Evolutionary conservation across 768 basidiomycete genomes (phyloP).

Genomic region (Naganishia vishniacii): DNA sequence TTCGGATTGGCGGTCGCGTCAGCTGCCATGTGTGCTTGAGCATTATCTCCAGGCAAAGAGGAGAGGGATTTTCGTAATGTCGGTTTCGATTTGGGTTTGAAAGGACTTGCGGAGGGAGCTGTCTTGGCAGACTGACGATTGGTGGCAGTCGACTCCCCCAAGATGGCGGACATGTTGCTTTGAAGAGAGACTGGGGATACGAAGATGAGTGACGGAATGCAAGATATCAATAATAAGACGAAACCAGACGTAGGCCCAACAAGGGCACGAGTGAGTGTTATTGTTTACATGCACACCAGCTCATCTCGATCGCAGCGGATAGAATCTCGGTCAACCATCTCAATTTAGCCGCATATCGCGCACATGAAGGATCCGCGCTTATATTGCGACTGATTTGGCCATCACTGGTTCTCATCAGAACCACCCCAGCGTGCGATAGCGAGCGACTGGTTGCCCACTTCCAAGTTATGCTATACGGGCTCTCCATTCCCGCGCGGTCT

Average conservation of each 20-base stretch:
- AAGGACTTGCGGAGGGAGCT: neutral
- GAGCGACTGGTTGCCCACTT: too few species aligned
- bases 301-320: neutral
- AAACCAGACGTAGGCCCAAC: neutral
- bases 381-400: too few species aligned
- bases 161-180: constrained; percentile 11
- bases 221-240: too few species aligned
- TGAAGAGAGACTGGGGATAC: neutral
- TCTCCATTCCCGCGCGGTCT: too few species aligned
- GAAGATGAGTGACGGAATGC: too few species aligned
- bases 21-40: neutral
- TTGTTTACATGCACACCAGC: neutral
- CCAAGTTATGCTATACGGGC: too few species aligned
- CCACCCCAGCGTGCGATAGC: too few species aligned
- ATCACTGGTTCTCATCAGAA: too few species aligned
- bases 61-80: constrained; percentile 24
- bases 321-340: neutral
- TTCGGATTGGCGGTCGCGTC: constrained; percentile 4
- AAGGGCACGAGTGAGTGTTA: neutral
- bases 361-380: too few species aligned
- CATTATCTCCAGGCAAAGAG: constrained; percentile 3
- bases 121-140: constrained; percentile 3
- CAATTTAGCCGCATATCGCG: too few species aligned
- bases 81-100: constrained; percentile 18
- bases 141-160: neutral